These are phyloP conservation scores for Micromonas commoda DNA, from an alignment of 139 green algal genomes.

Conservation along the genomic window DNA sequence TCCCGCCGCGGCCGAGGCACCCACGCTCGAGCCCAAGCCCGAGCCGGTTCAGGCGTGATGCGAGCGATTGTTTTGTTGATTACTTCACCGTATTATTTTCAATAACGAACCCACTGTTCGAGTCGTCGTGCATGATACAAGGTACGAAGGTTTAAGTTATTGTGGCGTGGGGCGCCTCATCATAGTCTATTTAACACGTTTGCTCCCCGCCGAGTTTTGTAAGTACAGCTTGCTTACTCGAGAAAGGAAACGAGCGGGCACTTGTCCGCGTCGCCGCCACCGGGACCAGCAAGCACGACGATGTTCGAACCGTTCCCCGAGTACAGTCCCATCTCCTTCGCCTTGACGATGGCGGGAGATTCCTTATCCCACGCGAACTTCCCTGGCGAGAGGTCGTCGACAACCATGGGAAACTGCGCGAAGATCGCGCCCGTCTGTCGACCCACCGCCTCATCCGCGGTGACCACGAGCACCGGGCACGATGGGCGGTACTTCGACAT, in stretches of 20 bases:
- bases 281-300: background rate
- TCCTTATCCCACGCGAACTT: background rate
- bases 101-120: too few species aligned
- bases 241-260: background rate
- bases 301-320: background rate
- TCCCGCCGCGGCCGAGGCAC: too few species aligned
- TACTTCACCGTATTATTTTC: too few species aligned
- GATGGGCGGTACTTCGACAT: slow-evolving; percentile 59
- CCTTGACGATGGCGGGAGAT: background rate
- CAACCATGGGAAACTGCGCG: slow-evolving; percentile 46
- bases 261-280: background rate
- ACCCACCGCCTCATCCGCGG: slow-evolving; percentile 15
- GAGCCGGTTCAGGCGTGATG: too few species aligned
- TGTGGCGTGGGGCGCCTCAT: too few species aligned
- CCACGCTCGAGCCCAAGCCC: too few species aligned
- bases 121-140: too few species aligned
- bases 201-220: background rate
- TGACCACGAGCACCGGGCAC: slow-evolving; percentile 54
- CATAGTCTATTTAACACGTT: too few species aligned
- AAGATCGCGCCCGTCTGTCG: slow-evolving; percentile 4
- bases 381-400: background rate
- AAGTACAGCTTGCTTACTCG: background rate
- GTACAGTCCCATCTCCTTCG: background rate
- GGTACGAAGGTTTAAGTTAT: too few species aligned
- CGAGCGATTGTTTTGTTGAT: too few species aligned